phyloP scores from a whole-genome alignment of 1,139 yeast genomes.

The Lodderomyces margitis region DNA sequence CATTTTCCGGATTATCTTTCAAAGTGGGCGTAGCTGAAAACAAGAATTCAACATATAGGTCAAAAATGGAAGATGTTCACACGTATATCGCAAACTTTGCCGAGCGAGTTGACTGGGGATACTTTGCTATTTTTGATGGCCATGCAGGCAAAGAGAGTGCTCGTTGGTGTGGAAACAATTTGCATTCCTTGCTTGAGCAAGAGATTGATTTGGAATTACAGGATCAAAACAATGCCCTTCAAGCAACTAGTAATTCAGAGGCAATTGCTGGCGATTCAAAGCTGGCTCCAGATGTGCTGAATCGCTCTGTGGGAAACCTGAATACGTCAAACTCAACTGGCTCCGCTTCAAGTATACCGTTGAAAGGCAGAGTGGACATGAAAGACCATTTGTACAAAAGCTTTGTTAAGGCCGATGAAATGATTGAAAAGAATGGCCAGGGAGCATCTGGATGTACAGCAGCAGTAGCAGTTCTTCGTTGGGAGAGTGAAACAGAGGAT shows the following conservation, averaged over 20 bases:
- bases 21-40: slow-evolving; percentile 89
- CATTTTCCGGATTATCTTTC: slow-evolving; percentile 57
- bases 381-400: slow-evolving; percentile 56
- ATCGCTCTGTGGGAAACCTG: neutral
- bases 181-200: slow-evolving; percentile 65
- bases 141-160: slow-evolving; percentile 96
- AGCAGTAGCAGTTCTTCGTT: slow-evolving; percentile 85
- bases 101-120: slow-evolving; percentile 88
- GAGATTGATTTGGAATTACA: slow-evolving; percentile 33
- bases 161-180: slow-evolving; percentile 89
- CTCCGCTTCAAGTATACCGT: slow-evolving; percentile 11
- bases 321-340: neutral
- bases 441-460: slow-evolving; percentile 92
- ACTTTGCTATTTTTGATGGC: slow-evolving; percentile 95
- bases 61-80: slow-evolving; percentile 96
- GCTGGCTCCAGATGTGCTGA: neutral
- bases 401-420: slow-evolving; percentile 72
- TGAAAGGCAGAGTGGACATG: slow-evolving; percentile 31
- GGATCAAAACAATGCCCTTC: slow-evolving; percentile 1
- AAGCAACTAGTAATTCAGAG: neutral
- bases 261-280: too few relatives aligned
- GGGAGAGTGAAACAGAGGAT: slow-evolving; percentile 50
- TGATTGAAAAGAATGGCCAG: slow-evolving; percentile 56
- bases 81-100: slow-evolving; percentile 91
- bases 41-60: slow-evolving; percentile 73